These are phyloP conservation scores for Zychaea mexicana DNA, from an alignment of 371 early-diverging fungal genomes.

Conservation along the genomic window DNA sequence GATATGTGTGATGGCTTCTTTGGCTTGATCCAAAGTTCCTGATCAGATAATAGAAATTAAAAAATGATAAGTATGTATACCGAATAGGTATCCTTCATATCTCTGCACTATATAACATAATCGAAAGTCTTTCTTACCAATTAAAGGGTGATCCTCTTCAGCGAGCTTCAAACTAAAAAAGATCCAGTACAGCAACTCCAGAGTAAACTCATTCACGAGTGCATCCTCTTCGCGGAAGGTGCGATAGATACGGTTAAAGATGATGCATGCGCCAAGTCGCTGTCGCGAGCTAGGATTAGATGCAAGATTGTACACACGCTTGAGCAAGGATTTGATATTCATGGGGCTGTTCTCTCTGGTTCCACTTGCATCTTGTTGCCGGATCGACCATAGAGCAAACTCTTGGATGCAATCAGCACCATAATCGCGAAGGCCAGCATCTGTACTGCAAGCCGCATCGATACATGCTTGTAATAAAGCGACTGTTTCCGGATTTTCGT, in stretches of 20 bases:
- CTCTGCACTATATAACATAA: neutral
- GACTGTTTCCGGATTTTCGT: slow-evolving; percentile 78
- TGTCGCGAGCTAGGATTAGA: slow-evolving; percentile 64
- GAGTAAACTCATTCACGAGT: slow-evolving; percentile 63
- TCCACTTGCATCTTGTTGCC: slow-evolving; percentile 50
- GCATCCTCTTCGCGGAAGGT: slow-evolving; percentile 64
- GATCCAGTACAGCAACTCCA: slow-evolving; percentile 74
- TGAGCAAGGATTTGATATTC: slow-evolving; percentile 72
- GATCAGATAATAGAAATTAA: neutral
- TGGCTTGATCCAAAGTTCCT: slow-evolving; percentile 60
- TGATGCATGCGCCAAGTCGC: slow-evolving; percentile 71
- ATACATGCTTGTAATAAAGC: slow-evolving; percentile 69
- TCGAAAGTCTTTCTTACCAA: slow-evolving; percentile 28
- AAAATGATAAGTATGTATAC: neutral
- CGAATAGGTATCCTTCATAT: neutral
- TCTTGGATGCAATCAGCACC: slow-evolving; percentile 77
- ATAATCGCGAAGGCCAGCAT: slow-evolving; percentile 70
- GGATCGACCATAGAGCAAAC: slow-evolving; percentile 78
- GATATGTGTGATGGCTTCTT: slow-evolving; percentile 60
- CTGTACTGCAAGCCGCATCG: slow-evolving; percentile 62
- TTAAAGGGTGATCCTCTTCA: slow-evolving; percentile 64
- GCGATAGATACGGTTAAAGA: slow-evolving; percentile 74
- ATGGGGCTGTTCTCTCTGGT: slow-evolving; percentile 49
- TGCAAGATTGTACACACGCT: slow-evolving; percentile 66
- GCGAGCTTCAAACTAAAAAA: slow-evolving; percentile 64